Evolutionary conservation across 2,329 filamentous ascomycete species (phyloP), one percentile per base, ranked within the genome.

Genomic region (Aureobasidium vineae): DNA sequence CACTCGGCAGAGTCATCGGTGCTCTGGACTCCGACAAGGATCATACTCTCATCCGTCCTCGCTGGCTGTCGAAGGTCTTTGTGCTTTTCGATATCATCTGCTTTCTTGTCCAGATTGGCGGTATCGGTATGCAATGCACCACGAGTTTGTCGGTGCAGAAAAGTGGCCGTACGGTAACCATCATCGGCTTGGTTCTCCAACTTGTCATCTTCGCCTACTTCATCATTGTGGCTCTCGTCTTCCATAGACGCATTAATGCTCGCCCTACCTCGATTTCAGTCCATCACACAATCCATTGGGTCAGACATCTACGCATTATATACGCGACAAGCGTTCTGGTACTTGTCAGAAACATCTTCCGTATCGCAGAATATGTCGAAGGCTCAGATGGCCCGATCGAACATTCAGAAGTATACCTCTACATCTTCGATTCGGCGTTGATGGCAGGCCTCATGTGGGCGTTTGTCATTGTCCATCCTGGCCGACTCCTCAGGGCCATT

Each of bases 51-150:
- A 76, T 85, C 45, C 71, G 75, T 1, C 74, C 77, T 0, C 76
- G 67, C 8, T 82, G 81, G 78, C 73, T 86, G 6, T 86, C 84
- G 3, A 82, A 79, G 63, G 75, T 82, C 49, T 87, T 87, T 67
- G 84, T 88, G 5, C 59, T 73, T 4, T 82, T 84, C 43, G 85
- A 87, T 69, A 71, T 86, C 5, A 56, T 85, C 10, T 82, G 81
- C 2, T 83, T 87, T 71, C 33, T 81, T 2, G 73, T 85, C 3
- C 85, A 87, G 72, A 70, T 64, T 7, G 43, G 33, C 15, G 77
- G 76, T 21, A 76, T 75, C 31, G 82, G 82, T 19, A 53, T 64
- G 60, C 47, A 53, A 19, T n/a, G 31, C 13, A 41, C 60, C 11
- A 64, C 47, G 7, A 28, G n/a, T 2, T 13, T 13, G 23, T 40